Evolutionary conservation across 805 yeast genomes (phyloP), one percentile per base, ranked within the genome.

Genomic region (Hanseniaspora meyeri): DNA sequence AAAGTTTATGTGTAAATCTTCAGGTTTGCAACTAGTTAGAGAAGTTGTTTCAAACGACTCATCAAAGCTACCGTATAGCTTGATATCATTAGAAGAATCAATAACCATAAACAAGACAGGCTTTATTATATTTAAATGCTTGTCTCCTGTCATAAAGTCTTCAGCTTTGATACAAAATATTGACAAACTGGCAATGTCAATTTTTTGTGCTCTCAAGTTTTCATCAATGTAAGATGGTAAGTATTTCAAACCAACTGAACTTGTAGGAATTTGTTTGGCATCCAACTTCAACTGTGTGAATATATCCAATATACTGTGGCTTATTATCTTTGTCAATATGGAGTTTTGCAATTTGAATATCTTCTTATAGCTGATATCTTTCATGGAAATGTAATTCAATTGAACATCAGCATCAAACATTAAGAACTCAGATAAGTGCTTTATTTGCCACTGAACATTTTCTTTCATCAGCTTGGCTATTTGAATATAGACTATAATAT

Each of bases 241-340:
- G 32, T 36, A 53, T 7, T 45, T 46, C 17, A 46, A n/a, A 6
- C 47, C 43, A n/a, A 10, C 5, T 9, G 36, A 12, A 17, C n/a
- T 43, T 19, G 47, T 46, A 11, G 29, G 19, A 10, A 53, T 27
- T 38, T 53, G 47, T 17, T 38, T 45, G 19, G 43, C 57, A 11
- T 53, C 40, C 27, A 53, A 46, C 12, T 53, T 53, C 50, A 68
- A 60, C 56, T 66, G 68, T 38, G 67, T 66, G 49, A 69, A 62
- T 6, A 71, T 68, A 57, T 69, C 72, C 45, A 69, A 65, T 34
- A 69, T 61, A 66, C 66, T 68, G 49, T 69, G 71, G 51, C 68
- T 68, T 12, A 68, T 63, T 31, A 69, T 68, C 57, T 62, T 68
- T 39, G 68, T 65, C 42, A 68, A 57, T 31, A 68, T 66, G 11